A percentile compares a stretch with the other conserved stretches of the same genome.
Evolutionary conservation across 371 early-diverging fungal genomes (phyloP).

Genomic region (Lichtheimia ramosa): DNA sequence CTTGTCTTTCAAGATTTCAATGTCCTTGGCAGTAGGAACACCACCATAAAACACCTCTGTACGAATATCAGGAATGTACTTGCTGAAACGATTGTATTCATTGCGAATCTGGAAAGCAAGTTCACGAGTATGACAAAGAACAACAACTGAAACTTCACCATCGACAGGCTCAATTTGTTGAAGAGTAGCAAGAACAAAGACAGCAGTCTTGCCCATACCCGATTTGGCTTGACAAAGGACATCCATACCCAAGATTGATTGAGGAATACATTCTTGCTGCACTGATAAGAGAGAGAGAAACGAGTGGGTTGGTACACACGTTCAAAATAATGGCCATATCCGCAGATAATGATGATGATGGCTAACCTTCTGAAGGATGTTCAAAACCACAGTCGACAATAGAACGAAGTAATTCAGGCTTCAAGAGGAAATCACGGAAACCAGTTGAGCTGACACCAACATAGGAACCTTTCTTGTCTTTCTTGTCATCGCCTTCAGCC

Average conservation of each 20-base stretch:
- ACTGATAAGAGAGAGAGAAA: slow-evolving; percentile 55
- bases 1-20: slow-evolving; percentile 81
- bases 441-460: slow-evolving; percentile 98
- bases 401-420: slow-evolving; percentile 93
- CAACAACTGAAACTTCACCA: slow-evolving; percentile 84
- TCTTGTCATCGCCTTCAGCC: slow-evolving; percentile 54
- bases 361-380: slow-evolving; percentile 94
- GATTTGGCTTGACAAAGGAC: slow-evolving; percentile 99
- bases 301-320: background rate
- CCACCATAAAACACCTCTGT: slow-evolving; percentile 96
- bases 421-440: slow-evolving; percentile 97
- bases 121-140: slow-evolving; percentile 98
- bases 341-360: background rate
- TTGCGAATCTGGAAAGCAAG: slow-evolving; percentile 97
- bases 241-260: slow-evolving; percentile 95
- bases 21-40: slow-evolving; percentile 74
- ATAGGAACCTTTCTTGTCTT: slow-evolving; percentile 96
- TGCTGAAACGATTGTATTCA: slow-evolving; percentile 93
- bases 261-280: slow-evolving; percentile 98
- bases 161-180: slow-evolving; percentile 91
- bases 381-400: slow-evolving; percentile 98
- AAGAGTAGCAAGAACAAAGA: slow-evolving; percentile 95
- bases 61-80: slow-evolving; percentile 93
- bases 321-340: background rate
- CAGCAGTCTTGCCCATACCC: slow-evolving; percentile 99